Percentiles rank a stretch among this genome's conserved stretches.
Conservation (phyloP, 352 stramenopile species). For the Phytophthora sansomeana region DNA sequence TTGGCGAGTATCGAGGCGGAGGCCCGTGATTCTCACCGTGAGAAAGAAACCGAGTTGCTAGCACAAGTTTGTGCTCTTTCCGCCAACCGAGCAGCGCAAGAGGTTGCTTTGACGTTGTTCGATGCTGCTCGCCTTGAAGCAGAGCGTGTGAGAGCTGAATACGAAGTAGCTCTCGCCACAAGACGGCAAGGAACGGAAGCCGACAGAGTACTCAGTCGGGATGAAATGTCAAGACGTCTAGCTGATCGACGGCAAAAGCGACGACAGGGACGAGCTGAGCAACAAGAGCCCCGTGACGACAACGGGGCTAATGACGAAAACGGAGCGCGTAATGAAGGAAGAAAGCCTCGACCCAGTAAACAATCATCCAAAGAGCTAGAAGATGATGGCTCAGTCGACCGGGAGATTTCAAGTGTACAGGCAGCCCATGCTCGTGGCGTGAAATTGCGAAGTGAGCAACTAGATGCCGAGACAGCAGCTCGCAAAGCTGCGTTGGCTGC, state of each 20-base stretch:
- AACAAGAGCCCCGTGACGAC: not conserved
- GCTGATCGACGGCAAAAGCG: slow-evolving; percentile 28
- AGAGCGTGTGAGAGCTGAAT: slow-evolving; percentile 35
- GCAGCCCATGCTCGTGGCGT: slow-evolving; percentile 39
- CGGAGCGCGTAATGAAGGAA: not conserved
- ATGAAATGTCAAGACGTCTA: slow-evolving; percentile 28
- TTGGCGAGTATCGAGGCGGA: slow-evolving; percentile 22
- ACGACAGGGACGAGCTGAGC: slow-evolving; percentile 11
- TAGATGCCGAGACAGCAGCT: slow-evolving; percentile 40
- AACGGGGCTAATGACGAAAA: too few relatives aligned
- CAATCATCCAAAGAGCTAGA: slow-evolving; percentile 5
- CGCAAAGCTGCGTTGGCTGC: slow-evolving; percentile 41
- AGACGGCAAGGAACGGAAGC: slow-evolving; percentile 14
- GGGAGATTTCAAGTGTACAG: slow-evolving; percentile 41
- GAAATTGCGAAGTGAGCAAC: slow-evolving; percentile 32
- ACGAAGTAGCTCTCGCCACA: slow-evolving; percentile 26
- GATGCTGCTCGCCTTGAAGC: slow-evolving; percentile 34
- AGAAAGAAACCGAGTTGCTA: slow-evolving; percentile 29
- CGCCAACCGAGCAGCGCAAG: slow-evolving; percentile 23
- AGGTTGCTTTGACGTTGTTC: slow-evolving; percentile 23
- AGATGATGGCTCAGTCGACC: slow-evolving; percentile 30
- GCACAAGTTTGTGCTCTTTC: slow-evolving; percentile 25
- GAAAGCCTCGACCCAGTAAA: not conserved
- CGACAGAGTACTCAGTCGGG: slow-evolving; percentile 11
- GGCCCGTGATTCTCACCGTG: slow-evolving; percentile 9